phyloP scores from a whole-genome alignment of 306 rosid genomes.

The Geum urbanum region DNA sequence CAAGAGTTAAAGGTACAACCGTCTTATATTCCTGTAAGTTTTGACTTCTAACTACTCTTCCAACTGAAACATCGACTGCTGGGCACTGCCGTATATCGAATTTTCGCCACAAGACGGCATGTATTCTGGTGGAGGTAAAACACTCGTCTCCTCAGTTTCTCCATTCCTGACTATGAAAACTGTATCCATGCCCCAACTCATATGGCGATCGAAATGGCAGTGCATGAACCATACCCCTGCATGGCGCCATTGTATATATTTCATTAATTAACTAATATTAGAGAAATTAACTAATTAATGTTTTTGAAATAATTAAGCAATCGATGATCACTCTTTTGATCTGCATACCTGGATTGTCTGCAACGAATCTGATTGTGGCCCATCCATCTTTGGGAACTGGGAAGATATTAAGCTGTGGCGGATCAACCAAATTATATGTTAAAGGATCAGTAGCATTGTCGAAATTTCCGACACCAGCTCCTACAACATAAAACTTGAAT shows the following conservation, averaged over 20 bases:
- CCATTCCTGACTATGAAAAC: slow-evolving; percentile 38
- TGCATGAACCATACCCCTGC: slow-evolving; percentile 39
- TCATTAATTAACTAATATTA: not conserved
- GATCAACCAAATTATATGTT: slow-evolving; percentile 30
- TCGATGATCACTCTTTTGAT: not conserved
- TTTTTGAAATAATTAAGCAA: not conserved
- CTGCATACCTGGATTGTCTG: slow-evolving; percentile 21
- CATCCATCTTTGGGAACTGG: slow-evolving; percentile 28
- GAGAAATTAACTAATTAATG: too few species aligned
- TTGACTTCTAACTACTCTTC: not conserved
- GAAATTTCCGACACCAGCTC: slow-evolving; percentile 32
- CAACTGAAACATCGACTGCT: not conserved
- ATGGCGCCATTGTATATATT: not conserved
- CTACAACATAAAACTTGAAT: slow-evolving; percentile 31
- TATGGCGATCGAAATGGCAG: slow-evolving; percentile 38
- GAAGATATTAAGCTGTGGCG: slow-evolving; percentile 24
- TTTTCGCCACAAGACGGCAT: slow-evolving; percentile 32
- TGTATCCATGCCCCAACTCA: slow-evolving; percentile 40
- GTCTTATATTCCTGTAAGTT: too few species aligned
- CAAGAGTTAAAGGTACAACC: too few species aligned
- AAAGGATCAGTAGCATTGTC: slow-evolving; percentile 19
- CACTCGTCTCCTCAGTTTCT: slow-evolving; percentile 20
- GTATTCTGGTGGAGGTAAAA: slow-evolving; percentile 30
- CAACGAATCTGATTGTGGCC: slow-evolving; percentile 26
- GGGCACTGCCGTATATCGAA: not conserved